Evolutionary conservation across 129 eudicot species (phyloP).

Genomic region (Lactuca sativa): DNA sequence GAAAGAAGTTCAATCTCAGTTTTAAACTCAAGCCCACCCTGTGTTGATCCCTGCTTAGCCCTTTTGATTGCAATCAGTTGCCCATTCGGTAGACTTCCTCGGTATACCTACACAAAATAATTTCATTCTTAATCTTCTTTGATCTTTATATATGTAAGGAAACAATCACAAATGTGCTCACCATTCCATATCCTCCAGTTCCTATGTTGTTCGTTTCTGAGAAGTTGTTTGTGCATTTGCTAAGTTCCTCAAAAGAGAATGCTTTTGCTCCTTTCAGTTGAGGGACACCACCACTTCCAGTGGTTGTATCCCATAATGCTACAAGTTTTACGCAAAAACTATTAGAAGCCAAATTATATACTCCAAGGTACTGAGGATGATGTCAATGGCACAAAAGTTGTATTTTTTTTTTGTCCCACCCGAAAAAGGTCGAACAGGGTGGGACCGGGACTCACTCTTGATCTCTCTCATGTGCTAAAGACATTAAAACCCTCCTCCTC

Average conservation of each 20-base stretch:
- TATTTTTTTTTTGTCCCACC: background rate
- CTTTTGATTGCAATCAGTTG: conserved; percentile 67
- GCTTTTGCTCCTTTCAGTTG: conserved; percentile 65
- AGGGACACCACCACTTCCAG: conserved; percentile 60
- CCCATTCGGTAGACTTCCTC: conserved; percentile 57
- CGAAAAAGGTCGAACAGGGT: background rate
- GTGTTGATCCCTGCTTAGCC: conserved; percentile 60
- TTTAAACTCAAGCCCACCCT: conserved; percentile 70
- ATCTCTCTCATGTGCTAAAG: too few species aligned
- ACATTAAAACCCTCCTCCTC: too few species aligned
- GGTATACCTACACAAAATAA: conserved; percentile 46
- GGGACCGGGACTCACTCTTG: too few species aligned
- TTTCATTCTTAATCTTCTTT: background rate
- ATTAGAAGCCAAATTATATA: background rate
- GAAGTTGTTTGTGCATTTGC: conserved; percentile 61
- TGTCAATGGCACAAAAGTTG: background rate
- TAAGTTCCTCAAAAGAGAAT: conserved; percentile 66
- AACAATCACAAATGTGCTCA: conserved; percentile 4
- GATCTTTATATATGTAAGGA: background rate
- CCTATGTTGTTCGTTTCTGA: conserved; percentile 57
- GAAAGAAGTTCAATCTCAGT: conserved; percentile 80
- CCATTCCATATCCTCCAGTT: conserved; percentile 84
- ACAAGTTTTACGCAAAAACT: conserved; percentile 16
- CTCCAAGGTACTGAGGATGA: background rate
- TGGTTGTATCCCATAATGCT: conserved; percentile 70